phyloP scores from a whole-genome alignment of 1,284 basidiomycete species.

The Ceratobasidium sp. region DNA sequence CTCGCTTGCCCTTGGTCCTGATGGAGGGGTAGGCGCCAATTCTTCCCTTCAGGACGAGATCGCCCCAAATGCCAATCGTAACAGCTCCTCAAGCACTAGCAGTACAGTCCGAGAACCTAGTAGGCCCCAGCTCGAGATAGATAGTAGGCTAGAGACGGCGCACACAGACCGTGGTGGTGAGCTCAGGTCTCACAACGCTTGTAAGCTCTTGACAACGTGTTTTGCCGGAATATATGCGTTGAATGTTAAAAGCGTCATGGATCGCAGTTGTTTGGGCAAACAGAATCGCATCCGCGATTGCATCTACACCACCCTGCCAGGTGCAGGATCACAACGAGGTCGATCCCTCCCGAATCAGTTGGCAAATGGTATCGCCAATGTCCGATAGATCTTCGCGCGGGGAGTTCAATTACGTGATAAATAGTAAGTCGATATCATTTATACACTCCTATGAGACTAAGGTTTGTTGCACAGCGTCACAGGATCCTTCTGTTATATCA shows the following conservation, averaged over 20 bases:
- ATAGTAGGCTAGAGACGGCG: background rate
- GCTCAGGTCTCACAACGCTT: conserved; percentile 24
- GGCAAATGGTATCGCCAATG: conserved; percentile 15
- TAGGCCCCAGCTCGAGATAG: too few species aligned
- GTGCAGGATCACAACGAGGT: conserved; percentile 36
- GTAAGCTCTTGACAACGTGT: conserved; percentile 12
- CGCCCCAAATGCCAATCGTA: background rate
- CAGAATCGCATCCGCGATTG: conserved; percentile 26
- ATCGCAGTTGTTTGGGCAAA: conserved; percentile 31
- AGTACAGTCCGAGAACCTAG: conserved; percentile 9
- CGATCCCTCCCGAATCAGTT: conserved; percentile 12
- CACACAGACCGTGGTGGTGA: conserved; percentile 15
- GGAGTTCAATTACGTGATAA: conserved; percentile 26
- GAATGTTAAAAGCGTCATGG: conserved; percentile 26
- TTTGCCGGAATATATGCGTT: conserved; percentile 16
- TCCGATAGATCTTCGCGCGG: background rate
- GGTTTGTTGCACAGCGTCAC: background rate
- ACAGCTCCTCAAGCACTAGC: conserved; percentile 5
- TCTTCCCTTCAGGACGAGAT: background rate
- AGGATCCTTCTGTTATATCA: background rate
- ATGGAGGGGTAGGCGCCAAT: conserved; percentile 5
- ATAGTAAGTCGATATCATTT: conserved; percentile 15
- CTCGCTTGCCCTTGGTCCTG: background rate
- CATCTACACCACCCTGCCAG: conserved; percentile 13
- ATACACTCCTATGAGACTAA: background rate